Evolutionary conservation across 1,284 basidiomycete species (phyloP).

Genomic region (Papiliotrema flavescens): DNA sequence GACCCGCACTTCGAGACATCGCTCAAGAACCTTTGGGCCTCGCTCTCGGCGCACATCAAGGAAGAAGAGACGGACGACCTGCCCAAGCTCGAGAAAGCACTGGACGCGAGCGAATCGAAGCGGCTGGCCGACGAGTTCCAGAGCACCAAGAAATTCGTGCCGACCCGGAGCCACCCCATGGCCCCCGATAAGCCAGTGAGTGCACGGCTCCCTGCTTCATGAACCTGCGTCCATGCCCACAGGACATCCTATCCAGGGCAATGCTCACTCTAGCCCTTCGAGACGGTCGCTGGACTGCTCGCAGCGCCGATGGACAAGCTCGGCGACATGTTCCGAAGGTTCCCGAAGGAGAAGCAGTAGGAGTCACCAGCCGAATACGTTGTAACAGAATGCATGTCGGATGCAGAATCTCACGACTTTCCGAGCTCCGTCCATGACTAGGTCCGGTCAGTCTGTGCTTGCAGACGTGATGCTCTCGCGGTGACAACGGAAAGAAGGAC

Average conservation of each 20-base stretch:
- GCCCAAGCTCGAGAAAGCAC: conserved; percentile 14
- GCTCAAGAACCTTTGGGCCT: conserved; percentile 53
- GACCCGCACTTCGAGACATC: conserved; percentile 51
- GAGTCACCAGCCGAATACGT: too few relatives aligned
- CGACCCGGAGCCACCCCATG: conserved; percentile 53
- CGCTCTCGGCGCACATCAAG: conserved; percentile 39
- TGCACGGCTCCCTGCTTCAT: too few relatives aligned
- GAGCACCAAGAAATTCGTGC: conserved; percentile 62
- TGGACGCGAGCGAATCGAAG: conserved; percentile 15
- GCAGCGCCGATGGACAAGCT: conserved; percentile 61
- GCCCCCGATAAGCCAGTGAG: conserved; percentile 45
- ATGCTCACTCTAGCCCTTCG: conserved; percentile 50
- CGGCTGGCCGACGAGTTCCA: conserved; percentile 55
- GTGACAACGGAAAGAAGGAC: too few relatives aligned
- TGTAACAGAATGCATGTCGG: too few relatives aligned
- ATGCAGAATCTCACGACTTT: too few relatives aligned
- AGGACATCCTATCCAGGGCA: neutral
- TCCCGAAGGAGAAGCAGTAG: neutral
- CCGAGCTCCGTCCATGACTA: too few relatives aligned
- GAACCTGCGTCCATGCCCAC: too few relatives aligned
- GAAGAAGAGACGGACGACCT: conserved; percentile 21
- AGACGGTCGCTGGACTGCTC: conserved; percentile 59
- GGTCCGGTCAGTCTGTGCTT: too few relatives aligned
- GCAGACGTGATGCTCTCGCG: too few relatives aligned
- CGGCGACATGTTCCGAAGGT: conserved; percentile 58